Evolutionary conservation across 2,329 filamentous ascomycete species (phyloP), one percentile per base, ranked within the genome.

Genomic region (Calonectria multiphialidica): DNA sequence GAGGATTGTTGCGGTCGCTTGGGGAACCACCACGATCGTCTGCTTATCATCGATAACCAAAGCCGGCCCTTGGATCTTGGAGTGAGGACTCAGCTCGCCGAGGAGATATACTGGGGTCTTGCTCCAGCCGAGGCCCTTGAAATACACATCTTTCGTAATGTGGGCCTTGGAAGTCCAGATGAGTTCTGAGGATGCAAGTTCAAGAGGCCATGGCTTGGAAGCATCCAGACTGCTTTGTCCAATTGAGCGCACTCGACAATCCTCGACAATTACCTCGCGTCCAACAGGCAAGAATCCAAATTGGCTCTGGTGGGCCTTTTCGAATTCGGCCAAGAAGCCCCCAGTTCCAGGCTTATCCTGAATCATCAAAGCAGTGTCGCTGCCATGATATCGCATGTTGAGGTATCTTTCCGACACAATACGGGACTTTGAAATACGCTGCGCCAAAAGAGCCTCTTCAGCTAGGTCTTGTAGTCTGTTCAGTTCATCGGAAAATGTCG

Each of bases 381-480:
- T 98, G 16, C 95, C 95, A 50, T 94, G 90, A 80, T 97, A 98
- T 62, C 95, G 88, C 92, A 98, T 95, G 81, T 98, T 98, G 66
- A 98, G 89, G 79, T 98, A 98, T 81, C 97, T 93, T 81, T 98
- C 95, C 79, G 96, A 97, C 0, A 93, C 88, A 33, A 98, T 94
- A 44, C 94, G 91, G 5, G 89, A 85, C 55, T 93, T 90, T 1
- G 88, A 86, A 79, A 98, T 98, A 0, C 95, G 95, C 83, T 98
- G 95, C 4, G 93, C 91, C 23, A 87, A 86, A 9, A 98, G 85
- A 0, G 90, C 90, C 21, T 87, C 85, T 0, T 87, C 89, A 0
- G 94, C 95, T 79, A 92, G 94, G 21, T 90, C 87, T 84, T 94
- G 95, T 37, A 98, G 87, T 47, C 93, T 92, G 18, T 91, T 88